A percentile compares a stretch with the other conserved stretches of the same genome.
These are phyloP conservation scores for Galerina sulciceps DNA, from an alignment of 768 basidiomycete genomes.

Conservation along the genomic window DNA sequence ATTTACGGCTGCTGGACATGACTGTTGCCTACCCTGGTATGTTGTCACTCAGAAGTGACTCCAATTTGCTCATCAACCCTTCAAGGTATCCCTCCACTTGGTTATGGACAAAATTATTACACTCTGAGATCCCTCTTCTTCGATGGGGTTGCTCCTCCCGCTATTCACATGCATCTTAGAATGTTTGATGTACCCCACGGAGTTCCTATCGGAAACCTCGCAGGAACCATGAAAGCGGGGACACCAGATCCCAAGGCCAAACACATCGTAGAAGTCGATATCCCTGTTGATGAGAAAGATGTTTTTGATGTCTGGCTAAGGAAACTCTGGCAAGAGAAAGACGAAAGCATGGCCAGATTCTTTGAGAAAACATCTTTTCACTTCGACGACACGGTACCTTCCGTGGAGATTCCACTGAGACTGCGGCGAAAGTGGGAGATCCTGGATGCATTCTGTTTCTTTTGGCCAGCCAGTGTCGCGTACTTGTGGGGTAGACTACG, in stretches of 20 bases:
- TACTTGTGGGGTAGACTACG: constrained; percentile 52
- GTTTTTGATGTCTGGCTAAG: constrained; percentile 86
- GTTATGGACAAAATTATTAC: constrained; percentile 88
- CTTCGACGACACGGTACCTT: constrained; percentile 21
- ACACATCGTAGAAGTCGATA: constrained; percentile 46
- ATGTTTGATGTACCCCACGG: constrained; percentile 69
- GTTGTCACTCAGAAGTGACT: constrained; percentile 7
- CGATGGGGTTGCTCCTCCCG: constrained; percentile 79
- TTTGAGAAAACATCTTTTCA: constrained; percentile 55
- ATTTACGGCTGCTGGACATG: constrained; percentile 84
- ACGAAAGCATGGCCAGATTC: constrained; percentile 73
- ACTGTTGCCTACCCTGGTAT: constrained; percentile 91
- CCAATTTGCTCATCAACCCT: not conserved
- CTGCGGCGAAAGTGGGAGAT: constrained; percentile 59
- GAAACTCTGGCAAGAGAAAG: constrained; percentile 84
- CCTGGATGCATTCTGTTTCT: constrained; percentile 72
- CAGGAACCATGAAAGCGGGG: constrained; percentile 35
- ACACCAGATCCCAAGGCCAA: constrained; percentile 29
- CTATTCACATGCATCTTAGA: constrained; percentile 86
- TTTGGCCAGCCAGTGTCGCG: constrained; percentile 57
- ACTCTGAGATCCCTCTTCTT: constrained; percentile 89
- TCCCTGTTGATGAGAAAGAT: constrained; percentile 60
- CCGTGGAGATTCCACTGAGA: constrained; percentile 62
- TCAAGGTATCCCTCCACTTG: constrained; percentile 76
- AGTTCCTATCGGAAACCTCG: constrained; percentile 71